phyloP scores from a whole-genome alignment of 2,329 filamentous ascomycete species.

The Geosmithia morbida region DNA sequence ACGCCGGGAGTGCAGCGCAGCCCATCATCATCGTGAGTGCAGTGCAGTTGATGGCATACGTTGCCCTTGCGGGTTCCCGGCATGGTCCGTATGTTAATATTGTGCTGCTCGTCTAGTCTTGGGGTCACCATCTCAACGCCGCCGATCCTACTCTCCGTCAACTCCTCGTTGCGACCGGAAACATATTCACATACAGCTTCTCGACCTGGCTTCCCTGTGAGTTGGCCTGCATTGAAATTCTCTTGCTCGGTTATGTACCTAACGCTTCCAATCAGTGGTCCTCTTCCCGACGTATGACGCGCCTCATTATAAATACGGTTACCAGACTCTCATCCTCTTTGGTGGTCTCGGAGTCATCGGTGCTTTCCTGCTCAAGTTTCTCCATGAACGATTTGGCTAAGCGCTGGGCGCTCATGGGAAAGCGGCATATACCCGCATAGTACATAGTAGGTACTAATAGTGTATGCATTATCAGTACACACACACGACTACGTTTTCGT shows the following conservation, averaged over 20 bases:
- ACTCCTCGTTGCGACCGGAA: background rate
- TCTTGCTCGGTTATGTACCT: no score
- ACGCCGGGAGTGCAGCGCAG: conserved; percentile 7
- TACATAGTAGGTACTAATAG: no score
- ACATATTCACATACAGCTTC: background rate
- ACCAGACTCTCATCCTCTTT: conserved; percentile 16
- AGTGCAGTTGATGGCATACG: no score
- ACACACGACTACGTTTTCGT: no score
- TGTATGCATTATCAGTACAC: no score
- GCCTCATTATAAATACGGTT: conserved; percentile 17
- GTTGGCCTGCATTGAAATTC: no score
- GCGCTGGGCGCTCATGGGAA: no score
- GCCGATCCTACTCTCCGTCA: background rate
- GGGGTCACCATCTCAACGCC: background rate
- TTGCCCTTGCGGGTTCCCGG: no score
- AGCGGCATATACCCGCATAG: no score
- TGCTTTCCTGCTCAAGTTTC: background rate
- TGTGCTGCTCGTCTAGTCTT: background rate
- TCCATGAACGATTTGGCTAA: background rate
- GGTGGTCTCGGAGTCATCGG: conserved; percentile 12
- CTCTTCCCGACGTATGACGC: conserved; percentile 18
- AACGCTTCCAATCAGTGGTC: conserved; percentile 5
- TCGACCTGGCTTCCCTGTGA: background rate
- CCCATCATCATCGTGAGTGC: conserved; percentile 10
- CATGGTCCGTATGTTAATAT: background rate